These are phyloP conservation scores for Fusarium xylarioides DNA, from an alignment of 2,329 filamentous ascomycete species.

Conservation along the genomic window DNA sequence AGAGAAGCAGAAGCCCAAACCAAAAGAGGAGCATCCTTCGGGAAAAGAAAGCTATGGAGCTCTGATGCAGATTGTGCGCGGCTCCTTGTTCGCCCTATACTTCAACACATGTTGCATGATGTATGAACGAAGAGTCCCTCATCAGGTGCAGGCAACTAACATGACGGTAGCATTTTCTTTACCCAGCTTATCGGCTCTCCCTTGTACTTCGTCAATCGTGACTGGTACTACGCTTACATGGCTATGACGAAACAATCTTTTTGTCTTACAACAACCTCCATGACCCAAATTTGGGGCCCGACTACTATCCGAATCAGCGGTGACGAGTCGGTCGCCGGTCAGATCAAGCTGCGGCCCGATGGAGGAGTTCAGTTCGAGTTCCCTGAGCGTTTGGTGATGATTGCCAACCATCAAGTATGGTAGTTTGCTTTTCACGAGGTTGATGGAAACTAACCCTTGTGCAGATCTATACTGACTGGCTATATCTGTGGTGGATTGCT, in stretches of 20 bases:
- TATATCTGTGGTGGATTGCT: slow-evolving; percentile 94
- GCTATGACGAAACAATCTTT: slow-evolving; percentile 87
- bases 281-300: slow-evolving; percentile 89
- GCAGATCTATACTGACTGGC: slow-evolving; percentile 87
- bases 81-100: slow-evolving; percentile 61
- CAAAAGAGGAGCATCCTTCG: slow-evolving; percentile 57
- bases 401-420: slow-evolving; percentile 83
- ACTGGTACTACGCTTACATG: slow-evolving; percentile 87
- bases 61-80: slow-evolving; percentile 61
- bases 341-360: slow-evolving; percentile 74
- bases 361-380: slow-evolving; percentile 82
- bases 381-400: slow-evolving; percentile 81
- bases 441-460: not conserved
- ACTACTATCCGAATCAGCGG: slow-evolving; percentile 85
- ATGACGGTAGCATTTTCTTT: slow-evolving; percentile 62
- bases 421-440: not conserved
- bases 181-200: slow-evolving; percentile 82
- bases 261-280: slow-evolving; percentile 77
- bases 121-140: slow-evolving; percentile 57
- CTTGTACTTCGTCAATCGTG: slow-evolving; percentile 77
- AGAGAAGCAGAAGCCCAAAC: not conserved
- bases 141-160: slow-evolving; percentile 8
- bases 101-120: slow-evolving; percentile 59
- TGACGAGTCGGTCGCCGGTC: slow-evolving; percentile 79
- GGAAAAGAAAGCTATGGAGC: slow-evolving; percentile 63